These are phyloP conservation scores for Colletotrichum sp. DNA, from an alignment of 2,329 filamentous ascomycete genomes.

Conservation along the genomic window DNA sequence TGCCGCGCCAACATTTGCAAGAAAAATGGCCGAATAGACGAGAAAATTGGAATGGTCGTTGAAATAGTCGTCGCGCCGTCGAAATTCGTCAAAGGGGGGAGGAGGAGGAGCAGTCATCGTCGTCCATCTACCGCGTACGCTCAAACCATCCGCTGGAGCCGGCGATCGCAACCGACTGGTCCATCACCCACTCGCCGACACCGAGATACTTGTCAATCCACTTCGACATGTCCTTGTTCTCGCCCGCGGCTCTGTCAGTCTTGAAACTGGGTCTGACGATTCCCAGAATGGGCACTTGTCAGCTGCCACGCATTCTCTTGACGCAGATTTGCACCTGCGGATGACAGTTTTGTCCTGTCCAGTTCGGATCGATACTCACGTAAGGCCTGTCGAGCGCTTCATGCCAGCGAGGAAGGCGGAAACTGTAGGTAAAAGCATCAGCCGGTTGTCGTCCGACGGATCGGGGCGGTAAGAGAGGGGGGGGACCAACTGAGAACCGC, in stretches of 20 bases:
- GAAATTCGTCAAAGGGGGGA: not conserved
- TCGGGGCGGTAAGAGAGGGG: not conserved
- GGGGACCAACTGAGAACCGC: conserved; percentile 80
- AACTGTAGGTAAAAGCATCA: conserved; percentile 56
- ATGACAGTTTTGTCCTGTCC: not conserved
- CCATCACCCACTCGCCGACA: conserved; percentile 97
- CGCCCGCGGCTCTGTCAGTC: conserved; percentile 78
- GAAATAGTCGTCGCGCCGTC: not conserved
- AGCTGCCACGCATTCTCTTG: conserved; percentile 32
- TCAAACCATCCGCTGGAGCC: conserved; percentile 91
- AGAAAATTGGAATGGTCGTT: not conserved
- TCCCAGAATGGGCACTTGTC: conserved; percentile 48
- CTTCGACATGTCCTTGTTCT: conserved; percentile 81
- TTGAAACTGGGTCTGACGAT: conserved; percentile 77
- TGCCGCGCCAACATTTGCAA: not conserved
- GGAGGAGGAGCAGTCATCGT: not conserved
- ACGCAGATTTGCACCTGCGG: not conserved
- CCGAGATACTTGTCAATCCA: conserved; percentile 96
- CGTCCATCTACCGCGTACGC: conserved; percentile 70
- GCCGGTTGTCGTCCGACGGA: not conserved
- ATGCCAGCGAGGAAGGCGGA: conserved; percentile 96
- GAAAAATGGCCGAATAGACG: not conserved
- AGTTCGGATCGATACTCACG: conserved; percentile 70
- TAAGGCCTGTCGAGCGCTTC: conserved; percentile 95
- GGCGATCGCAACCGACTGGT: conserved; percentile 92